phyloP scores from a whole-genome alignment of 2,329 filamentous ascomycete genomes.

The Thelonectria discophora region DNA sequence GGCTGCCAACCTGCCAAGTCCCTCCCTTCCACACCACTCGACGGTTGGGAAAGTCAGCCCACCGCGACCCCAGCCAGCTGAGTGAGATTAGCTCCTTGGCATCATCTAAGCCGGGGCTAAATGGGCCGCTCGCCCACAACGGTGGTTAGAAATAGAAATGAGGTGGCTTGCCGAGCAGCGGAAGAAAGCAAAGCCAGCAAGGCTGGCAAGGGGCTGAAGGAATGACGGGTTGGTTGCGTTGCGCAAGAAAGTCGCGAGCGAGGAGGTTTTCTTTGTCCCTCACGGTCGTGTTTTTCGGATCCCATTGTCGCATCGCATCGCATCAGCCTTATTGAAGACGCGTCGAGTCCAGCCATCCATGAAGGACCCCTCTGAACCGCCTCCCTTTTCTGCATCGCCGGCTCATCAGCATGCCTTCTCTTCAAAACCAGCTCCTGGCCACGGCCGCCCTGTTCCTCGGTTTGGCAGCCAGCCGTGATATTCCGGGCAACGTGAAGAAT shows the following conservation, averaged over 20 bases:
- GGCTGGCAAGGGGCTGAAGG: background rate
- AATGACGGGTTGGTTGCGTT: too few relatives aligned
- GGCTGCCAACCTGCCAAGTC: background rate
- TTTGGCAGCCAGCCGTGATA: slow-evolving; percentile 40
- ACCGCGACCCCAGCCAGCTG: background rate
- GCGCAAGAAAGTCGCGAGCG: background rate
- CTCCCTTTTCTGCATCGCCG: background rate
- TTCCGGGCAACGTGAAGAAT: slow-evolving; percentile 52
- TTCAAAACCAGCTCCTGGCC: slow-evolving; percentile 33
- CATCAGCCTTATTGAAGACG: background rate
- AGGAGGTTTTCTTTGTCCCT: background rate
- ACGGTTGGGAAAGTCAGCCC: background rate
- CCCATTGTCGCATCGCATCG: background rate
- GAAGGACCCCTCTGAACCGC: background rate
- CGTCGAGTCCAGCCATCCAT: background rate
- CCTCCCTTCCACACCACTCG: background rate
- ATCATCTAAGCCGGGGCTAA: too few relatives aligned
- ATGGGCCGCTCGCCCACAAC: too few relatives aligned
- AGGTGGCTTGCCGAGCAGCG: too few relatives aligned
- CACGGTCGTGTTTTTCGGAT: background rate
- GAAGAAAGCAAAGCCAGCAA: background rate
- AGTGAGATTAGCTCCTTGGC: background rate
- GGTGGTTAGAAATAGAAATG: too few relatives aligned
- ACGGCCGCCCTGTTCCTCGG: slow-evolving; percentile 33
- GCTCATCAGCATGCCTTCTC: slow-evolving; percentile 24